Evolutionary conservation across 495 filamentous ascomycete genomes (phyloP), one percentile per base, ranked within the genome.

Genomic region (Bombardia bombarda): DNA sequence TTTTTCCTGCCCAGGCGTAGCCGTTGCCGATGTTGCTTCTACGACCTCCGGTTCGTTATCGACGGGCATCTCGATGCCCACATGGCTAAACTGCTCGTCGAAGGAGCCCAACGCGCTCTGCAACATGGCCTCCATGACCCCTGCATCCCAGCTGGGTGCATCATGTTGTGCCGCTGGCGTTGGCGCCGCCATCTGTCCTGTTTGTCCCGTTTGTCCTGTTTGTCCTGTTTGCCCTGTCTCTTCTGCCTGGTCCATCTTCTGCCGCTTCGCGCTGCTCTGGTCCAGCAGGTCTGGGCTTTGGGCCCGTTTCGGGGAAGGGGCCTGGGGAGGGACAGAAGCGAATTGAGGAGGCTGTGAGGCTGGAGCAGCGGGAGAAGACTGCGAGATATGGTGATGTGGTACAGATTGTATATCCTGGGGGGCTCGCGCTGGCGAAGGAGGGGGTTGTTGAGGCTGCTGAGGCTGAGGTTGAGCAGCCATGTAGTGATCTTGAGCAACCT

Each of bases 251-350:
- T 67, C 64, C 21, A 42, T 56, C 43, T 62, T 66, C 9, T 49
- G 41, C n/a, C 64, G 60, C 45, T 69, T 70, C 13, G 51, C 54
- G 20, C 42, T 40, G 35, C 43, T 50, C 20, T 51, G 53, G 7
- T 45, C 43, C n/a, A 49, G 28, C 21, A 18, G 31, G 7, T 62
- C 56, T n/a, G 59, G 52, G 18, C 58, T 61, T 40, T 61, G 46
- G 5, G 46, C 45, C n/a, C 66, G 57, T 44, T 69, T 70, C 13
- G 57, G 32, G 14, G 31, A 43, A 13, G 21, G 21, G 19, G 51
- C 32, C 6, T 14, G 25, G 19, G 32, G 10, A 32, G 33, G 37
- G 14, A 30, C 38, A 2, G 26, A 2, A 2, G 32, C 34, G 18
- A 18, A 4, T 14, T 12, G 19, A 18, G 42, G 12, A 18, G 26